A percentile compares a stretch with the other conserved stretches of the same genome.
phyloP scores from a whole-genome alignment of 257 asterid species.

The Misopates orontium region DNA sequence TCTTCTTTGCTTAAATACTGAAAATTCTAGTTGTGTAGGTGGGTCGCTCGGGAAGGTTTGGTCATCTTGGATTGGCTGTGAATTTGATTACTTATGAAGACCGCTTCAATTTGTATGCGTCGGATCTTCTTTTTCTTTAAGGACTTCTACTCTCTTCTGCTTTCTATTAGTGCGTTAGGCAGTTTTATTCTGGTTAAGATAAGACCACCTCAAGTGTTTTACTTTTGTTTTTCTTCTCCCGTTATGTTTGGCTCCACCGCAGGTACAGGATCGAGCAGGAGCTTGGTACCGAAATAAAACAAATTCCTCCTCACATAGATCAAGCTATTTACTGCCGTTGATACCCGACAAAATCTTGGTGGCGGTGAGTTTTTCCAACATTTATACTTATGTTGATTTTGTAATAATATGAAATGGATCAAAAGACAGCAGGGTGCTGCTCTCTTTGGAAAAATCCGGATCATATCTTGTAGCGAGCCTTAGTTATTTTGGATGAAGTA shows the following conservation, averaged over 20 bases:
- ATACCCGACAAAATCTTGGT: slow-evolving; percentile 17
- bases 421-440: no score
- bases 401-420: background rate
- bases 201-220: no score
- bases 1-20: background rate
- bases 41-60: slow-evolving; percentile 52
- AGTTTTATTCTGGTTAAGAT: background rate
- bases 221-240: background rate
- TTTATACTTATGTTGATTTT: background rate
- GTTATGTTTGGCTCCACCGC: background rate
- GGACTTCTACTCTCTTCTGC: background rate
- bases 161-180: background rate
- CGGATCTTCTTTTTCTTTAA: background rate
- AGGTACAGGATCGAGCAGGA: slow-evolving; percentile 56
- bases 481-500: no score
- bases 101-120: slow-evolving; percentile 48
- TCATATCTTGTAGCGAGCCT: no score
- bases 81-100: slow-evolving; percentile 48
- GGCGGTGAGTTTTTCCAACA: slow-evolving; percentile 21
- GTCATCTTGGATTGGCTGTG: slow-evolving; percentile 56
- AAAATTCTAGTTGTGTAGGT: no score
- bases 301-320: slow-evolving; percentile 50
- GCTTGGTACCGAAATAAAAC: slow-evolving; percentile 54
- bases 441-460: no score
- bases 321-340: slow-evolving; percentile 44